These are phyloP conservation scores for Candida khao-thaluensis DNA, from an alignment of 805 yeast genomes.

Conservation along the genomic window DNA sequence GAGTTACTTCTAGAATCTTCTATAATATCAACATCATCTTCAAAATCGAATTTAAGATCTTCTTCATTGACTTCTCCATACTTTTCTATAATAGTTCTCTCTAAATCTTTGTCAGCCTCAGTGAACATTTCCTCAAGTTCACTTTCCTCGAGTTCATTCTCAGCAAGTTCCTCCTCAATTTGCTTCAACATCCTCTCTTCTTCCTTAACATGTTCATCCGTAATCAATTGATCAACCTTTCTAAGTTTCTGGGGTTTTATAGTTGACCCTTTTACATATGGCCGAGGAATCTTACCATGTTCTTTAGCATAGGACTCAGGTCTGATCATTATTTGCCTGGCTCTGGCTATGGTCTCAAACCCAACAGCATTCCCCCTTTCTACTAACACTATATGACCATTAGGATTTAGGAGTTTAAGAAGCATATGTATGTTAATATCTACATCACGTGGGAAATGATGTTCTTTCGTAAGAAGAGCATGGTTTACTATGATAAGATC, in stretches of 20 bases:
- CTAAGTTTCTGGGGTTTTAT: conserved; percentile 39
- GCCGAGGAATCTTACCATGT: conserved; percentile 65
- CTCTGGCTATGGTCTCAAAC: conserved; percentile 83
- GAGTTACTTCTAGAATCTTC: conserved; percentile 13
- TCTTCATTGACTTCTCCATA: conserved; percentile 43
- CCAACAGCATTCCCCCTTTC: conserved; percentile 92
- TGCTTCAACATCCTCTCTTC: conserved; percentile 31
- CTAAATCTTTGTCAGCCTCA: conserved; percentile 11
- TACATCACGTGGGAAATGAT: conserved; percentile 67
- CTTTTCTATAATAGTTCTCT: conserved; percentile 27
- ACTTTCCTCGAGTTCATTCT: conserved; percentile 8
- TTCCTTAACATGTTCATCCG: conserved; percentile 33
- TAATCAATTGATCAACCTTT: conserved; percentile 35
- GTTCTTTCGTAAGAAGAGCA: conserved; percentile 61
- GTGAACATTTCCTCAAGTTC: conserved; percentile 9
- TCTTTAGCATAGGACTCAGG: conserved; percentile 66
- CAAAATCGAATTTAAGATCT: conserved; percentile 50
- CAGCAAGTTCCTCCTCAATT: conserved; percentile 22
- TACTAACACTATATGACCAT: conserved; percentile 73
- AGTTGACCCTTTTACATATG: conserved; percentile 55
- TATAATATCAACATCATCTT: conserved; percentile 29
- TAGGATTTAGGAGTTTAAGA: conserved; percentile 64
- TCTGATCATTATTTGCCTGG: conserved; percentile 85
- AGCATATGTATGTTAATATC: conserved; percentile 64
- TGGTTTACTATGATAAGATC: conserved; percentile 84